These are phyloP conservation scores for Yarrowia bubula DNA, from an alignment of 805 yeast genomes.

Conservation along the genomic window DNA sequence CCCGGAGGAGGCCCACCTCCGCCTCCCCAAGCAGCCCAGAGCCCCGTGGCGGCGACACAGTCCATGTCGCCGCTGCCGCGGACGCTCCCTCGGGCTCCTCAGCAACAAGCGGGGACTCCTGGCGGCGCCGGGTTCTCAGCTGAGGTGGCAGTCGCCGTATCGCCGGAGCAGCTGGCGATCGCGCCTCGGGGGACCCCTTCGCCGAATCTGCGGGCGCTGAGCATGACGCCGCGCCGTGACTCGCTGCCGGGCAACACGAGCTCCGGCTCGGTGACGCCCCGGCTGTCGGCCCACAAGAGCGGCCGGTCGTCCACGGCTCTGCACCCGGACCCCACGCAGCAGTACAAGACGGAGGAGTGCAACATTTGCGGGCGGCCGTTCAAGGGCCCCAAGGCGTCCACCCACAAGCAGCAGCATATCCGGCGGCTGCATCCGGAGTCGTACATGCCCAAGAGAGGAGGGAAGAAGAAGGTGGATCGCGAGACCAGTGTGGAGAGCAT, in stretches of 20 bases:
- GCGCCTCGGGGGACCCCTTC: not conserved
- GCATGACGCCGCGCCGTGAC: conserved; percentile 20
- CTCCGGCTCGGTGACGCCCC: not conserved
- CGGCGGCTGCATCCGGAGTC: conserved; percentile 47
- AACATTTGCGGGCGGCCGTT: conserved; percentile 46
- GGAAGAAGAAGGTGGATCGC: conserved; percentile 39
- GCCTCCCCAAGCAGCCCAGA: not conserved
- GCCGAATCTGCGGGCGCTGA: conserved; percentile 18
- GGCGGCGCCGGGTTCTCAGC: conserved; percentile 27
- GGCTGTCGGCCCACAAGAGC: not conserved
- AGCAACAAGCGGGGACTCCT: conserved; percentile 20
- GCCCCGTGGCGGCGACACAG: conserved; percentile 1
- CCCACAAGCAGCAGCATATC: conserved; percentile 51
- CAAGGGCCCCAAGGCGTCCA: conserved; percentile 49
- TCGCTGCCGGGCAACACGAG: conserved; percentile 17
- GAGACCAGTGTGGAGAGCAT: conserved; percentile 12
- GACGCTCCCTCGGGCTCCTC: conserved; percentile 25
- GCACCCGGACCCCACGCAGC: conserved; percentile 23
- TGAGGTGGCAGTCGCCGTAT: conserved; percentile 17
- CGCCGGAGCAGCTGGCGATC: not conserved
- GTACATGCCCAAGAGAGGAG: conserved; percentile 49
- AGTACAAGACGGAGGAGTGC: conserved; percentile 42
- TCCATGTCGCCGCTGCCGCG: conserved; percentile 12
- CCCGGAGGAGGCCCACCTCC: conserved; percentile 18
- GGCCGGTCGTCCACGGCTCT: conserved; percentile 11